Conservation (phyloP, 495 filamentous ascomycete species). For the Pseudevernia furfuracea region DNA sequence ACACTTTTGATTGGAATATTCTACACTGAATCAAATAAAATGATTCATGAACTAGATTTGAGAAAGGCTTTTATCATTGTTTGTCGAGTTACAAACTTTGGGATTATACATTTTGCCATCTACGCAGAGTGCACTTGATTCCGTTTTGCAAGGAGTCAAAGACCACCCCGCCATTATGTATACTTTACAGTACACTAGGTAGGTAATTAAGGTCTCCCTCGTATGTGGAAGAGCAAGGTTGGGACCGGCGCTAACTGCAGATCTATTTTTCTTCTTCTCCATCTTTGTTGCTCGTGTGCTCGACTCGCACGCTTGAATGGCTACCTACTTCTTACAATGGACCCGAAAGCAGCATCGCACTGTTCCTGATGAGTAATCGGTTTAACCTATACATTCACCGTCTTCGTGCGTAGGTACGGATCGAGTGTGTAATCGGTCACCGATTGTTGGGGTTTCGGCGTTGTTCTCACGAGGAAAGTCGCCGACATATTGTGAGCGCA, state of each 20-base stretch:
- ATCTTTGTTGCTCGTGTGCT: background rate
- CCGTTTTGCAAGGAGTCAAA: too few species aligned
- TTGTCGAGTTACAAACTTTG: too few species aligned
- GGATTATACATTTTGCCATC: too few species aligned
- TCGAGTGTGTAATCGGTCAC: conserved; percentile 1
- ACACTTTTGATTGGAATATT: too few species aligned
- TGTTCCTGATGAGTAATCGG: background rate
- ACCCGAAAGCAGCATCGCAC: background rate
- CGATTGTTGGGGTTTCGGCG: background rate
- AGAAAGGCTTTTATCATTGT: too few species aligned
- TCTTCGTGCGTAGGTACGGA: background rate
- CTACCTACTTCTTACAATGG: too few species aligned
- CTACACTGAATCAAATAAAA: too few species aligned
- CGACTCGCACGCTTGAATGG: background rate
- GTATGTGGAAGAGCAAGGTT: conserved; percentile 1
- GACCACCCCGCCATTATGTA: too few species aligned
- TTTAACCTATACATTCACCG: background rate
- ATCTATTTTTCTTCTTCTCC: background rate
- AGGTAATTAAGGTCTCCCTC: too few species aligned
- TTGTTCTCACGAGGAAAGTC: conserved; percentile 3
- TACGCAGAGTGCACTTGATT: too few species aligned
- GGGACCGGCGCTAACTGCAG: conserved; percentile 1
- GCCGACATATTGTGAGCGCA: background rate
- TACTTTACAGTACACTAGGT: too few species aligned
- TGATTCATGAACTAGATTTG: too few species aligned